Base-by-base conservation (phyloP, 441 rosid genomes). In the Corymbia citriodora region DNA sequence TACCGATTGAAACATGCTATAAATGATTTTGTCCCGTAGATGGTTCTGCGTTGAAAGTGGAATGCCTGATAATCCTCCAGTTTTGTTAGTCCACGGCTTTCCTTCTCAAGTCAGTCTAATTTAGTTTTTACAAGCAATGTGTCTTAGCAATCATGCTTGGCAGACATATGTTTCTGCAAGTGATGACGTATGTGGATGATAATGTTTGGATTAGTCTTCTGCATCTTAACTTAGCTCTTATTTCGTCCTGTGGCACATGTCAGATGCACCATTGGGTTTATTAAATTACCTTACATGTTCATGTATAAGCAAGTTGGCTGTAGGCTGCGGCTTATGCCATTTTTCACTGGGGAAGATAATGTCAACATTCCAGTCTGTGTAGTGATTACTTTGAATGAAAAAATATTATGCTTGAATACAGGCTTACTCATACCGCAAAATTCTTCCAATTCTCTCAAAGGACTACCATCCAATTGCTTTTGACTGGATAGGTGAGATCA, bases 361-460 rank as follows among this genome's bases (percentile, higher is more conserved):
- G 50, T 74, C 16, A 79, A 10, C 31, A 23, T 45, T 79, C 18
- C 86, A 23, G 86, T 79, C 53, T 45, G 86, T 45, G 1, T 0
- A 79, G 52, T 45, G 53, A n/a, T 79, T 27, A 79, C n/a, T 79
- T 48, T 45, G 85, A 45, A 23, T 79, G 86, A 79, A n/a, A 79
- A 0, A 45, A 79, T 79, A 23, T 31, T 25, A 36, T 55, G 70
- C 70, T 87, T 87, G 48, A 87, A 88, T 82, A 87, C 95, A 97
- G 99, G 96, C 99, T 54, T 97, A 95, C 92, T 97, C 99, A 70
- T 97, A 95, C 89, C 97, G 99, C 89, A 97, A 97, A 94, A 94
- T 94, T 89, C 96, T 96, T 90, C 97, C 97, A 5, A 52, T 90
- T 36, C 98, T 97, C 85, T 94, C 99, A 59, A 96, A 95, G 95